phyloP scores from a whole-genome alignment of 2,329 filamentous ascomycete genomes.

The Penicillium capsulatum region DNA sequence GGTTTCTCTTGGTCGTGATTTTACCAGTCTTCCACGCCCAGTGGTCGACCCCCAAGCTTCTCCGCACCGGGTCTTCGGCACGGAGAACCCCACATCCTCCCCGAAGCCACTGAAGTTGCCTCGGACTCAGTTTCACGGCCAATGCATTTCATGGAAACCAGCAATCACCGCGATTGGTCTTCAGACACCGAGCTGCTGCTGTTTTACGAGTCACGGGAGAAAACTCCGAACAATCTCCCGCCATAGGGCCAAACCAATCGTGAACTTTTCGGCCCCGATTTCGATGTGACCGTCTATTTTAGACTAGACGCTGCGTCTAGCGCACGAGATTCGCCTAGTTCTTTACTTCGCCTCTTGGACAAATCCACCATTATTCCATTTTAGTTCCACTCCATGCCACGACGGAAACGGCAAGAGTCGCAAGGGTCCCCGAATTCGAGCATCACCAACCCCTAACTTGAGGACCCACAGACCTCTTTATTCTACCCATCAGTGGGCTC shows the following conservation, averaged over 20 bases:
- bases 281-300: constrained; percentile 11
- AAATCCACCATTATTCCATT: constrained; percentile 1
- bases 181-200: constrained; percentile 7
- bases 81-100: constrained; percentile 10
- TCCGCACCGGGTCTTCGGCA: constrained; percentile 22
- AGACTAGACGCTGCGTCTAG: constrained; percentile 5
- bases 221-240: constrained; percentile 5
- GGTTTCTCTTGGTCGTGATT: too few relatives aligned
- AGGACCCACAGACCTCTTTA: too few relatives aligned
- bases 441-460: too few relatives aligned
- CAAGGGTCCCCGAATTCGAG: too few relatives aligned
- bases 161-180: constrained; percentile 13
- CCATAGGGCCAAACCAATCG: neutral
- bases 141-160: too few relatives aligned
- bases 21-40: too few relatives aligned
- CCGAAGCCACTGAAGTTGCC: neutral
- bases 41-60: constrained; percentile 3
- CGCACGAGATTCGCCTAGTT: too few relatives aligned
- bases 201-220: neutral
- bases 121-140: too few relatives aligned
- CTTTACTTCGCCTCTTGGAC: too few relatives aligned
- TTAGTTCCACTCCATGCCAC: constrained; percentile 5
- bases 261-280: constrained; percentile 11
- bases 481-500: neutral
- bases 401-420: constrained; percentile 11